Conservation (phyloP, 495 filamentous ascomycete species). For the Neurospora sp. region DNA sequence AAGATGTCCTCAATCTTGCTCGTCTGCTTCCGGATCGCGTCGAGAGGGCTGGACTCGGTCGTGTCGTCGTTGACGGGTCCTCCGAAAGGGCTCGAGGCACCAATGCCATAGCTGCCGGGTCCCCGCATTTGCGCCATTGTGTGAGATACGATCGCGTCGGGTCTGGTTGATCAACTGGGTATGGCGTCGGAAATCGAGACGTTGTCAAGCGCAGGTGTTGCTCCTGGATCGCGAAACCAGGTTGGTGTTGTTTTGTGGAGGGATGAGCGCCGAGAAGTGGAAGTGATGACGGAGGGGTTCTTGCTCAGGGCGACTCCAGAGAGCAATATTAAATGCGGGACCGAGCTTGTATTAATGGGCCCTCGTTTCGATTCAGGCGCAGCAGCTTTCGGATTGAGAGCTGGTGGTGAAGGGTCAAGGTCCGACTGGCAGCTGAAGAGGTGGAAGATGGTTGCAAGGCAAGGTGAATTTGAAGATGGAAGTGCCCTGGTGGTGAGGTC, state of each 20-base stretch:
- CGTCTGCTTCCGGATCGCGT: constrained; percentile 85
- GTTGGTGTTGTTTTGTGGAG: neutral
- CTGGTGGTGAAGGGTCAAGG: neutral
- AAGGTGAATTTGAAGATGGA: constrained; percentile 7
- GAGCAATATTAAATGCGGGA: neutral
- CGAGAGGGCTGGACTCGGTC: constrained; percentile 77
- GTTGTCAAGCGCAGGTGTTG: neutral
- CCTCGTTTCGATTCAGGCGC: neutral
- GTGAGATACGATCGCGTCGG: neutral
- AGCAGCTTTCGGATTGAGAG: neutral
- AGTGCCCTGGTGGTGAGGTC: constrained; percentile 10
- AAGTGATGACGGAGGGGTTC: neutral
- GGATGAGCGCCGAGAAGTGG: neutral
- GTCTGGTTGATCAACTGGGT: neutral
- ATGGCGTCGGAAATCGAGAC: neutral
- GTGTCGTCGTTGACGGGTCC: constrained; percentile 39
- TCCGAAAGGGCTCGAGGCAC: constrained; percentile 63
- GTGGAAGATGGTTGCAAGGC: neutral
- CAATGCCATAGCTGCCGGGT: constrained; percentile 91
- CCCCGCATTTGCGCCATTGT: constrained; percentile 92
- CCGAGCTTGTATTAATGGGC: neutral
- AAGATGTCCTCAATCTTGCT: constrained; percentile 96
- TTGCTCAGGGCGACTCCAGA: neutral
- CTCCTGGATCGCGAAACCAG: neutral
- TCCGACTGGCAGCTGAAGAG: neutral